phyloP scores from a whole-genome alignment of 2,329 filamentous ascomycete genomes.

The Colletotrichum tamarilloi region DNA sequence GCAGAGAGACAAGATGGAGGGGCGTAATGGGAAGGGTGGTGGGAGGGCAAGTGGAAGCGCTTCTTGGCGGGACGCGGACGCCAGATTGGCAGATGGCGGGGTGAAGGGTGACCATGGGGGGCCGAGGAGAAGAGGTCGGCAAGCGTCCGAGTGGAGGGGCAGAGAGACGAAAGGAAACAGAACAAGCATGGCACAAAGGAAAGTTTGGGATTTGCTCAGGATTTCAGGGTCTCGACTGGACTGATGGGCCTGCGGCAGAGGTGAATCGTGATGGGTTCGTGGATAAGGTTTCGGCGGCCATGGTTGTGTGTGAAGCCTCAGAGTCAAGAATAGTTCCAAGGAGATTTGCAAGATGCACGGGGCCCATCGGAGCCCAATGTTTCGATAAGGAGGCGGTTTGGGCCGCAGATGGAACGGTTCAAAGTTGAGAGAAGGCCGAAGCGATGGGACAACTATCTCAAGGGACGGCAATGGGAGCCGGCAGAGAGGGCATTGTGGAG shows the following conservation, averaged over 20 bases:
- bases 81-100: conserved; percentile 1
- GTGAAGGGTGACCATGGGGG: neutral
- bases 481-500: no score
- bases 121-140: neutral
- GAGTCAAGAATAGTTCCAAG: neutral
- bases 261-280: neutral
- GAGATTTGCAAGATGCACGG: neutral
- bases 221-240: neutral
- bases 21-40: neutral
- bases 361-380: neutral
- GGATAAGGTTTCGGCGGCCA: neutral
- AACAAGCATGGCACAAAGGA: neutral
- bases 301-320: neutral
- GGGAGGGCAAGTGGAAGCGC: conserved; percentile 31
- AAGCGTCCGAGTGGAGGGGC: neutral
- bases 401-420: neutral
- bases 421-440: conserved; percentile 19
- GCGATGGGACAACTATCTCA: neutral
- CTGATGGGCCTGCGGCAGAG: neutral
- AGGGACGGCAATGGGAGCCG: no score
- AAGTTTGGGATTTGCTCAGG: neutral
- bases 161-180: neutral
- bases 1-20: neutral
- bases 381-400: neutral
- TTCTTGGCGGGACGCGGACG: conserved; percentile 8